Conservation (phyloP, 495 filamentous ascomycete genomes). For the Trichoderma reesei region DNA sequence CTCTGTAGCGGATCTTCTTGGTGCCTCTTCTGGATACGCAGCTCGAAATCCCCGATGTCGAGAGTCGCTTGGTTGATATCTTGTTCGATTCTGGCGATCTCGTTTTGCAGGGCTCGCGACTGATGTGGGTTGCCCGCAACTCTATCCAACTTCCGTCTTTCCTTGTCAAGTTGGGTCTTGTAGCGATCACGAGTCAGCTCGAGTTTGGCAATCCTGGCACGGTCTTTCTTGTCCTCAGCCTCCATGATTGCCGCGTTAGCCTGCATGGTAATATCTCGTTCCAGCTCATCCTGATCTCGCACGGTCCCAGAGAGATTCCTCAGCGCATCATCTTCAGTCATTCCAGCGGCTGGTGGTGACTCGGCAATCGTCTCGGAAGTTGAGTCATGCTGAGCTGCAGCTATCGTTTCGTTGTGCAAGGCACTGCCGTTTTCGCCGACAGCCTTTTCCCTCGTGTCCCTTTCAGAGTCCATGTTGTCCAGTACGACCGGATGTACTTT, state of each 20-base stretch:
- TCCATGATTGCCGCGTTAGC: slow-evolving; percentile 70
- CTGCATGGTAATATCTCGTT: slow-evolving; percentile 61
- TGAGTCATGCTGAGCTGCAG: background rate
- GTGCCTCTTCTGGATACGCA: slow-evolving; percentile 66
- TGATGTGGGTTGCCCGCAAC: slow-evolving; percentile 27
- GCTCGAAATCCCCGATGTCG: slow-evolving; percentile 68
- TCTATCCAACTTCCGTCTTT: slow-evolving; percentile 33
- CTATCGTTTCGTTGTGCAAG: background rate
- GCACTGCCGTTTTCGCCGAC: background rate
- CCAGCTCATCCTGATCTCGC: slow-evolving; percentile 76
- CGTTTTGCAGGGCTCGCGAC: slow-evolving; percentile 44
- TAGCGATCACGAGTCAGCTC: slow-evolving; percentile 47
- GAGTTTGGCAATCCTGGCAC: slow-evolving; percentile 75
- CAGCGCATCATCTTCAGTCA: slow-evolving; percentile 52
- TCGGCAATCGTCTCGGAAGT: background rate
- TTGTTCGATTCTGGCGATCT: slow-evolving; percentile 52
- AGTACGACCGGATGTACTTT: background rate
- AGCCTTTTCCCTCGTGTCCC: background rate
- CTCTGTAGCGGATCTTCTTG: slow-evolving; percentile 36
- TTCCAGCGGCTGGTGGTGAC: background rate
- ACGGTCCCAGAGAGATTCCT: slow-evolving; percentile 60
- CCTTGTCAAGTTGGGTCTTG: slow-evolving; percentile 30
- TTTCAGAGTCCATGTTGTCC: background rate
- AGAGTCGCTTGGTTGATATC: slow-evolving; percentile 50
- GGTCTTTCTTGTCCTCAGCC: slow-evolving; percentile 78